Base-by-base conservation (phyloP, 495 filamentous ascomycete species). In the Lasiosphaeria hispida region DNA sequence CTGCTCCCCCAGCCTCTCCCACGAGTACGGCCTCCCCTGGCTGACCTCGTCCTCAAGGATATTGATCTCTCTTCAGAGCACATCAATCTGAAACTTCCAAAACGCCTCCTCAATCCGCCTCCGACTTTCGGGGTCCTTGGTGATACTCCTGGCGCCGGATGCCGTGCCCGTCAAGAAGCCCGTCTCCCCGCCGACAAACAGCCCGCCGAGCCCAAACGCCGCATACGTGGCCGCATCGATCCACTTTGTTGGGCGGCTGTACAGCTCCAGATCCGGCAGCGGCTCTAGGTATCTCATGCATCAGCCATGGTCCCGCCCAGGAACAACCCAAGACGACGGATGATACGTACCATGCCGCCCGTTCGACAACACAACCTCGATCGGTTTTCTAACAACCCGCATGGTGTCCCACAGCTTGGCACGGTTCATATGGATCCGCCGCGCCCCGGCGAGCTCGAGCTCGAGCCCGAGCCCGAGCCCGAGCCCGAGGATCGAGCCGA, bases 71-170 rank as follows among this genome's bases (percentile, higher is more conserved):
- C 74, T 76, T 55, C 83, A 76, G 56, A 89, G 66, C 13, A 81
- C 75, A 69, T 89, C 86, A 0, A 81, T 81, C 41, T 78, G 80
- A 64, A 86, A 87, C 48, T 73, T 77, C 54, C 79, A 71, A 54
- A 87, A 89, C 0, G 86, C 87, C n/a, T 63, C 76, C 71, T 87
- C 82, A 39, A 90, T 83, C 52, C 87, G 69, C 65, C 72, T 67
- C 60, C 72, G 73, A 10, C 71, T 69, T 48, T 83, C 83, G 0
- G 82, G 74, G 66, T 90, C 84, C 15, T 62, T 59, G 0, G 69
- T 73, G 51, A 90, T 81, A 3, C 64, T 71, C 15, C 79, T 68
- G 35, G 75, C 75, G 9, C 80, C 85, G 7, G 76, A 72, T 10
- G 74, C 72, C 0, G 77, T 75, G 3, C 87, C 87, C 0, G 75